Base-by-base conservation (phyloP, 2,329 filamentous ascomycete genomes). In the Neonectria neomacrospora region DNA sequence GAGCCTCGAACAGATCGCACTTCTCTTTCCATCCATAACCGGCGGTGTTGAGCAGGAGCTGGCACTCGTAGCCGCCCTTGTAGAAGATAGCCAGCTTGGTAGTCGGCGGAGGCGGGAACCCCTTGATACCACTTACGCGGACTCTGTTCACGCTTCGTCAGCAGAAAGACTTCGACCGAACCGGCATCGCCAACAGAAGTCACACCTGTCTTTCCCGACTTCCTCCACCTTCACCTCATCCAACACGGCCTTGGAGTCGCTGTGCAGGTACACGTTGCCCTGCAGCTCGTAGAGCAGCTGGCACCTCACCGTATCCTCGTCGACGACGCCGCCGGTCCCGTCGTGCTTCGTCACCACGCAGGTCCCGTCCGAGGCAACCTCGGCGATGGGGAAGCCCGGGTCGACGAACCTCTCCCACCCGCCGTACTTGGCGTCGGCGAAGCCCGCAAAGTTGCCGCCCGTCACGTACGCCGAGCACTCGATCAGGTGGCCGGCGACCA, bases 381-480 rank as follows among this genome's bases (percentile, higher is more conserved):
- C 83, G 1, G 80, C 83, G 63, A 86, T 84, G 1, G 81, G 82
- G 44, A 83, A 83, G 3, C 81, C 79, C 34, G 82, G 77, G 56
- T 82, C 50, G 9, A 71, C 9, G 22, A 76, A 71, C 2, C 23
- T 52, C 11, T 44, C n/a, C 56, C 48, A 59, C 3, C 63, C 58
- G 18, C 66, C 65, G 18, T 70, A 60, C 3, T 63, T 64, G 47
- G 66, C 80, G 22, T 47, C 50, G 9, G 48, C 45, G 16, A 72
- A 69, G 1, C 83, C 85, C 0, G 83, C 76, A 64, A 86, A 86
- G 58, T 86, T 86, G 0, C 76, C 80, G 0, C 84, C 84, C 0
- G 82, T 84, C 1, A 83, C 81, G 66, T 86, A 86, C 0, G 81
- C 77, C 8, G 79, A 81, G 65, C 82, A 85, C 65, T 85, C 82